A percentile compares a stretch with the other conserved stretches of the same genome.
phyloP scores from a whole-genome alignment of 108 stramenopile genomes.

The Fistulifera solaris region DNA sequence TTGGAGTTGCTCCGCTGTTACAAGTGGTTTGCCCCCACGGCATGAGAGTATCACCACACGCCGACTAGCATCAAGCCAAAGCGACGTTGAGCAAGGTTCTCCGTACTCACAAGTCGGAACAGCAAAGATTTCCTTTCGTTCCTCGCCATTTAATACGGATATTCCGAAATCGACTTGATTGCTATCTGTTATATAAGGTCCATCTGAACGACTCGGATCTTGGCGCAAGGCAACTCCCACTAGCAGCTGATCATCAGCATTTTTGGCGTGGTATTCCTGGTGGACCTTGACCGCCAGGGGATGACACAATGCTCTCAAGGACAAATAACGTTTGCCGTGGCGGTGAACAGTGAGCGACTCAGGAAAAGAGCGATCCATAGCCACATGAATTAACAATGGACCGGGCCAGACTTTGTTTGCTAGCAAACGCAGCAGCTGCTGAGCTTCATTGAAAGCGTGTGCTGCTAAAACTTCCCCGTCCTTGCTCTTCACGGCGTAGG shows the following conservation, averaged over 20 bases:
- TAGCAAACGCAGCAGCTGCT: not conserved
- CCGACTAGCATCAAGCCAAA: constrained; percentile 5
- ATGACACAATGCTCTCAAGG: constrained; percentile 3
- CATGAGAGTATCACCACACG: not conserved
- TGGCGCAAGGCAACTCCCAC: not conserved
- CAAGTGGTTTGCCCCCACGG: no score
- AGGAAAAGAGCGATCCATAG: not conserved
- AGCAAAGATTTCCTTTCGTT: constrained; percentile 6
- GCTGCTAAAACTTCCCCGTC: not conserved
- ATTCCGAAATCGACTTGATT: not conserved
- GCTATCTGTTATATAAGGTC: not conserved
- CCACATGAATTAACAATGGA: constrained; percentile 2
- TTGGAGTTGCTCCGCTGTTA: no score
- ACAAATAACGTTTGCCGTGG: constrained; percentile 1
- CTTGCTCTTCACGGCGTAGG: constrained; percentile 3
- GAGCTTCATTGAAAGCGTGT: constrained; percentile 5
- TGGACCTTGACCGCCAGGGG: constrained; percentile 6
- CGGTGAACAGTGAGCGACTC: not conserved
- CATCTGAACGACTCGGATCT: not conserved
- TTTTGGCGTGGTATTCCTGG: constrained; percentile 4
- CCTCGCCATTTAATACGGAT: constrained; percentile 10
- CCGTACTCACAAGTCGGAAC: constrained; percentile 13
- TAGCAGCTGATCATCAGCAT: not conserved
- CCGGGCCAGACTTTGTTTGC: constrained; percentile 10
- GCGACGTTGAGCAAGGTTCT: not conserved